These are phyloP conservation scores for Mucor velutinosus DNA, from an alignment of 371 early-diverging fungal genomes.

Conservation along the genomic window DNA sequence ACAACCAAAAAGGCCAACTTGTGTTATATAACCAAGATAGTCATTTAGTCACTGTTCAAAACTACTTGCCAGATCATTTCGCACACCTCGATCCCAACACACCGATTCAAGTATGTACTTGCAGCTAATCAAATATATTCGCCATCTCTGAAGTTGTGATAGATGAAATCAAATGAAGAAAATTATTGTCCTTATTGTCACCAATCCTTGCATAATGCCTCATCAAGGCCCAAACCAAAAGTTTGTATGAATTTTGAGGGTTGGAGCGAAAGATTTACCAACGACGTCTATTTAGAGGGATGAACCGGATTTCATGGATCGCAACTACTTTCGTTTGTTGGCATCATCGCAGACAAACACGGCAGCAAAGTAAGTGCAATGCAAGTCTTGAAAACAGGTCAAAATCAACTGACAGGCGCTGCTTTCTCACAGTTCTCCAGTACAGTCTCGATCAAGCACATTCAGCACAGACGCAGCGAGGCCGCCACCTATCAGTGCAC, in stretches of 20 bases:
- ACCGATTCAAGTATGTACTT: conserved; percentile 1
- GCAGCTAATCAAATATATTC: not conserved
- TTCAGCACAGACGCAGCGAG: conserved; percentile 6
- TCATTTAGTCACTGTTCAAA: conserved; percentile 44
- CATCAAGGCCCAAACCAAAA: not conserved
- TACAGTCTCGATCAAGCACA: conserved; percentile 18
- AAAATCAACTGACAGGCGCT: not conserved
- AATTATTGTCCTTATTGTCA: conserved; percentile 45
- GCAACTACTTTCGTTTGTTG: conserved; percentile 67
- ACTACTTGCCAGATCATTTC: conserved; percentile 22
- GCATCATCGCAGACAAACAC: conserved; percentile 32
- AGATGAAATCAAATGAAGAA: conserved; percentile 1
- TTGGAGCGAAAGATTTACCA: not conserved
- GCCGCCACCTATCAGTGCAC: not conserved
- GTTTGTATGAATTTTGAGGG: not conserved
- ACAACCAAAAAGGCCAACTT: conserved; percentile 45
- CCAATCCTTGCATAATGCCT: conserved; percentile 20
- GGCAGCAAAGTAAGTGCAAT: conserved; percentile 38
- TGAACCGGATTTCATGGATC: conserved; percentile 59
- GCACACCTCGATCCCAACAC: not conserved
- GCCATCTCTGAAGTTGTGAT: not conserved
- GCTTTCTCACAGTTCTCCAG: conserved; percentile 15
- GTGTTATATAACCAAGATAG: conserved; percentile 52
- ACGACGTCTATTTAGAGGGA: conserved; percentile 6
- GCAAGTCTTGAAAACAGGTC: not conserved